Conservation (phyloP, 352 stramenopile species). For the Phytophthora citrophthora region DNA sequence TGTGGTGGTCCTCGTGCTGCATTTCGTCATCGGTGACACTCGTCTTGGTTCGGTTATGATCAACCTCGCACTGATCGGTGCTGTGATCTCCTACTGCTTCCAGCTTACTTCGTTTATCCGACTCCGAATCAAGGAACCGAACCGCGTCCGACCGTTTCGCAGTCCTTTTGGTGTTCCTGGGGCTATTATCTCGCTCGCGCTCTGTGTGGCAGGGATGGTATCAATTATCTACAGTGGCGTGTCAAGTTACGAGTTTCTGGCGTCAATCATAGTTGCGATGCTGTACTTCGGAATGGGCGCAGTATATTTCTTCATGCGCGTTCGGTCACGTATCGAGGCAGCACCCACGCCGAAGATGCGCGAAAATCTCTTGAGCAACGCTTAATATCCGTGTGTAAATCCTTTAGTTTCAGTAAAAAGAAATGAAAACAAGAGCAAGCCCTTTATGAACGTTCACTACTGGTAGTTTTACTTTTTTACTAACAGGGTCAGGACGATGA, state of each 20-base stretch:
- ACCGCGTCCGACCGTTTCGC: slow-evolving; percentile 54
- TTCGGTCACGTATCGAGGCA: slow-evolving; percentile 41
- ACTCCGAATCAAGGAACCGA: slow-evolving; percentile 57
- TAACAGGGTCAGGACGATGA: no score
- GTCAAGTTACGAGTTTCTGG: slow-evolving; percentile 64
- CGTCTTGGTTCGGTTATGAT: slow-evolving; percentile 70
- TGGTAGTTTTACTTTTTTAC: no score
- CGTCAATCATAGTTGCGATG: slow-evolving; percentile 58
- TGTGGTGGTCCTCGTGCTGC: slow-evolving; percentile 52
- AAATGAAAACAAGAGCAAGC: no score
- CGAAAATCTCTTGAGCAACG: slow-evolving; percentile 48
- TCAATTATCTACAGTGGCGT: slow-evolving; percentile 74
- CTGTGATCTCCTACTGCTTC: slow-evolving; percentile 69
- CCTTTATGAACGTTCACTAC: no score
- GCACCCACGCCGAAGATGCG: slow-evolving; percentile 46
- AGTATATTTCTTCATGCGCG: slow-evolving; percentile 51
- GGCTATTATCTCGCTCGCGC: slow-evolving; percentile 44
- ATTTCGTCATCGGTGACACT: slow-evolving; percentile 66
- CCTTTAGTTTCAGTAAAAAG: background rate
- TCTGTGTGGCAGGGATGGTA: slow-evolving; percentile 56
- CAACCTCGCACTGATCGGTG: slow-evolving; percentile 72
- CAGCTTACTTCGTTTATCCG: slow-evolving; percentile 65
- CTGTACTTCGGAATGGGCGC: slow-evolving; percentile 60
- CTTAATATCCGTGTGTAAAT: background rate
- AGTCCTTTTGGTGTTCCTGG: slow-evolving; percentile 63